Evolutionary conservation across 345 rosid genomes (phyloP).

Genomic region (Aurinia saxatilis): DNA sequence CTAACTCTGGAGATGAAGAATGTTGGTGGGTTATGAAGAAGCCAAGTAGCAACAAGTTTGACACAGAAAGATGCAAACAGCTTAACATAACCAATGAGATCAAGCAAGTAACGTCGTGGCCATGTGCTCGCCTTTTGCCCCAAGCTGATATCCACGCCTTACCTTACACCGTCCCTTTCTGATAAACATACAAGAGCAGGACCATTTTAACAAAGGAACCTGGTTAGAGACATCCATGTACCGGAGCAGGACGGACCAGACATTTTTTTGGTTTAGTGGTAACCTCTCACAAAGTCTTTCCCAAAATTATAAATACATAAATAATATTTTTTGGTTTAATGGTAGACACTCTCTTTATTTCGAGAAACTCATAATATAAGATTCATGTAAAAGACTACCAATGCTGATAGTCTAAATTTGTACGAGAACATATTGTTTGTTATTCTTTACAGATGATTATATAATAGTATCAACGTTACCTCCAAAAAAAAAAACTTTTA

Average conservation of each 20-base stretch:
- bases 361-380: too few relatives aligned
- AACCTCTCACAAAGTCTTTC: too few relatives aligned
- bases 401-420: too few relatives aligned
- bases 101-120: slow-evolving; percentile 26
- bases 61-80: slow-evolving; percentile 18
- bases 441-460: slow-evolving; percentile 12
- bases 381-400: too few relatives aligned
- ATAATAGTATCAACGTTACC: slow-evolving; percentile 1
- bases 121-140: slow-evolving; percentile 35
- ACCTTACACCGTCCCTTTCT: slow-evolving; percentile 67
- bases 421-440: slow-evolving; percentile 14
- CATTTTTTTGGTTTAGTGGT: slow-evolving; percentile 18
- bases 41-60: slow-evolving; percentile 10
- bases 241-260: background rate
- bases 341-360: too few relatives aligned
- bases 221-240: slow-evolving; percentile 12
- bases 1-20: slow-evolving; percentile 33
- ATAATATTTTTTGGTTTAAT: too few relatives aligned
- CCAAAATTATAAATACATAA: too few relatives aligned
- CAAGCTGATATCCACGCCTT: slow-evolving; percentile 47
- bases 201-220: slow-evolving; percentile 7
- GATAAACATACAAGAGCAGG: slow-evolving; percentile 6
- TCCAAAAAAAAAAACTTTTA: too few relatives aligned
- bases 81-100: slow-evolving; percentile 5
- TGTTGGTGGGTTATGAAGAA: slow-evolving; percentile 38